phyloP scores from a whole-genome alignment of 2,329 filamentous ascomycete species.

The Teratosphaeria gauchensis region DNA sequence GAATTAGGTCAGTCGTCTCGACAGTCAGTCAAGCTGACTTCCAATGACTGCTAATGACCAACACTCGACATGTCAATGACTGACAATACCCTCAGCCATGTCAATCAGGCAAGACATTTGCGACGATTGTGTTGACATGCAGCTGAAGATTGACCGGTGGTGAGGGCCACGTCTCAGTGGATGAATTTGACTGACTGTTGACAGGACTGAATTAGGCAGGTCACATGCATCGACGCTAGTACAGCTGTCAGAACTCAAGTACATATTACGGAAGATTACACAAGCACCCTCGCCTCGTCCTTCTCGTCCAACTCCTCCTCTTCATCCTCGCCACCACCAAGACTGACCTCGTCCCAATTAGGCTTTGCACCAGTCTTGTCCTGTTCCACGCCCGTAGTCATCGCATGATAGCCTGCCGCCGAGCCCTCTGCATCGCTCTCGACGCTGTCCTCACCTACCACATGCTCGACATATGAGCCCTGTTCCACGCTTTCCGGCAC shows the following conservation, averaged over 20 bases:
- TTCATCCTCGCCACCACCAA: neutral
- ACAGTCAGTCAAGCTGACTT: no score
- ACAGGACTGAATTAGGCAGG: neutral
- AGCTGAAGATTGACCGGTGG: no score
- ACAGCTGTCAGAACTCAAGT: neutral
- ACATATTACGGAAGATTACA: neutral
- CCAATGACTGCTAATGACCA: no score
- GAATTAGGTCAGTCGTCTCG: neutral
- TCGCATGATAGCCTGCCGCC: neutral
- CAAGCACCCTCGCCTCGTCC: slow-evolving; percentile 1
- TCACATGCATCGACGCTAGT: neutral
- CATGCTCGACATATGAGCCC: neutral
- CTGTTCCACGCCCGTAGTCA: neutral
- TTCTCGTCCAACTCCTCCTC: neutral
- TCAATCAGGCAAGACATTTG: no score
- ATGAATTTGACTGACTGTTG: no score
- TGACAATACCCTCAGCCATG: no score
- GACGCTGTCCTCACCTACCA: neutral
- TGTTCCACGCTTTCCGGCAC: neutral
- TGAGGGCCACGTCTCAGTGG: no score
- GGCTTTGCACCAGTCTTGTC: neutral
- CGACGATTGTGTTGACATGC: no score
- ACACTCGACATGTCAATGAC: no score
- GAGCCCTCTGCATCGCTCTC: neutral
- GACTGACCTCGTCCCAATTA: neutral